Evolutionary conservation across 371 early-diverging fungal genomes (phyloP).

Genomic region (Circinella minor): DNA sequence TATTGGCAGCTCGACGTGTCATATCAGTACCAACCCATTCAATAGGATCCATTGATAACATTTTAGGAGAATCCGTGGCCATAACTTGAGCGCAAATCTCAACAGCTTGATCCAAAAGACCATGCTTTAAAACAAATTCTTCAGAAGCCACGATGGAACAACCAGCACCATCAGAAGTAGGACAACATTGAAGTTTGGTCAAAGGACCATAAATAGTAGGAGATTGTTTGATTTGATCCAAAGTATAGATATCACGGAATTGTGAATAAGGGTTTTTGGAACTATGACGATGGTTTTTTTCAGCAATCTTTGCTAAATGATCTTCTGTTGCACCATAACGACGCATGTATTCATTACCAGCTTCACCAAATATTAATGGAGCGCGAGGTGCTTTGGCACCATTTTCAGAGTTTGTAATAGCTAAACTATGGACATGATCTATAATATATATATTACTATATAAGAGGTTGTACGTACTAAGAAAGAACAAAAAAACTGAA

Average conservation of each 20-base stretch:
- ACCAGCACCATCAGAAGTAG: conserved; percentile 81
- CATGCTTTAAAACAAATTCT: conserved; percentile 67
- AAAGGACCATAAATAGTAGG: conserved; percentile 72
- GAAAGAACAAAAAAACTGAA: too few relatives aligned
- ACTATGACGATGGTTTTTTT: conserved; percentile 81
- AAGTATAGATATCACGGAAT: conserved; percentile 70
- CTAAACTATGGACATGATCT: conserved; percentile 61
- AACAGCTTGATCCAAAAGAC: conserved; percentile 70
- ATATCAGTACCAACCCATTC: conserved; percentile 78
- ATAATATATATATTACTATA: neutral
- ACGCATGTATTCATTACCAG: conserved; percentile 75
- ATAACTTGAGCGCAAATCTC: conserved; percentile 74
- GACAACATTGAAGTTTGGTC: conserved; percentile 81
- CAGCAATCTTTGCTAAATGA: conserved; percentile 73
- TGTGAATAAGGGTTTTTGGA: conserved; percentile 82
- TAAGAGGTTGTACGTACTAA: too few relatives aligned
- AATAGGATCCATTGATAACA: conserved; percentile 59
- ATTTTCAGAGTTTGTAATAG: conserved; percentile 59
- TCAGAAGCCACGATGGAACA: conserved; percentile 74
- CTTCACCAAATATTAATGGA: conserved; percentile 80
- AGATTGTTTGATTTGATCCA: conserved; percentile 71
- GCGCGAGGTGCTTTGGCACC: conserved; percentile 62
- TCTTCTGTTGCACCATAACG: conserved; percentile 63
- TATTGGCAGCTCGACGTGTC: conserved; percentile 68
- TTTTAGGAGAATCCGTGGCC: conserved; percentile 75